Percentiles rank a stretch among this genome's conserved stretches.
Evolutionary conservation across 2,329 filamentous ascomycete species (phyloP).

Genomic region (Colletotrichum brevisporum): DNA sequence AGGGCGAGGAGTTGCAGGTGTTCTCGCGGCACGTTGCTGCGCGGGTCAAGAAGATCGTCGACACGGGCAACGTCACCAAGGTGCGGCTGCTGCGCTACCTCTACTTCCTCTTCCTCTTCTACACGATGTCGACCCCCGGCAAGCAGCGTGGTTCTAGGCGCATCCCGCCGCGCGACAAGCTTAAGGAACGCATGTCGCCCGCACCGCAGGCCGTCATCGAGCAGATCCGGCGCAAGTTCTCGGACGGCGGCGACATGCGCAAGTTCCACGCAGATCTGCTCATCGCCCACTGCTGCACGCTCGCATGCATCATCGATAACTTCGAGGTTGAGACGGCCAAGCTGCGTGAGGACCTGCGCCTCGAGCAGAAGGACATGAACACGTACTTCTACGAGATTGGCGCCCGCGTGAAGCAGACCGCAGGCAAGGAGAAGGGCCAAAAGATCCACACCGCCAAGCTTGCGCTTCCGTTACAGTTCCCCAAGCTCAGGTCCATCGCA

Average conservation of each 20-base stretch:
- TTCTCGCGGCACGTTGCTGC: constrained; percentile 75
- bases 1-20: constrained; percentile 69
- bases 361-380: constrained; percentile 79
- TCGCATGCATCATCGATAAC: constrained; percentile 80
- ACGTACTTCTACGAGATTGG: constrained; percentile 85
- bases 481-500: constrained; percentile 66
- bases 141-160: constrained; percentile 62
- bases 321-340: constrained; percentile 80
- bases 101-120: constrained; percentile 69
- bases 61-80: constrained; percentile 62
- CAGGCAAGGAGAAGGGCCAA: constrained; percentile 73
- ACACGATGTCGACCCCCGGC: constrained; percentile 61
- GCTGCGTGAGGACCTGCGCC: constrained; percentile 78
- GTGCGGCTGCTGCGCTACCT: constrained; percentile 74
- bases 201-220: constrained; percentile 75
- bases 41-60: constrained; percentile 66
- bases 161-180: constrained; percentile 73
- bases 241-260: constrained; percentile 73
- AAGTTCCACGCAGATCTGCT: constrained; percentile 81
- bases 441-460: constrained; percentile 75
- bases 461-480: constrained; percentile 85
- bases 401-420: constrained; percentile 73
- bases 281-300: constrained; percentile 79
- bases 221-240: constrained; percentile 78
- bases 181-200: constrained; percentile 69